These are phyloP conservation scores for Didymella glomerata DNA, from an alignment of 2,329 filamentous ascomycete species.

Conservation along the genomic window DNA sequence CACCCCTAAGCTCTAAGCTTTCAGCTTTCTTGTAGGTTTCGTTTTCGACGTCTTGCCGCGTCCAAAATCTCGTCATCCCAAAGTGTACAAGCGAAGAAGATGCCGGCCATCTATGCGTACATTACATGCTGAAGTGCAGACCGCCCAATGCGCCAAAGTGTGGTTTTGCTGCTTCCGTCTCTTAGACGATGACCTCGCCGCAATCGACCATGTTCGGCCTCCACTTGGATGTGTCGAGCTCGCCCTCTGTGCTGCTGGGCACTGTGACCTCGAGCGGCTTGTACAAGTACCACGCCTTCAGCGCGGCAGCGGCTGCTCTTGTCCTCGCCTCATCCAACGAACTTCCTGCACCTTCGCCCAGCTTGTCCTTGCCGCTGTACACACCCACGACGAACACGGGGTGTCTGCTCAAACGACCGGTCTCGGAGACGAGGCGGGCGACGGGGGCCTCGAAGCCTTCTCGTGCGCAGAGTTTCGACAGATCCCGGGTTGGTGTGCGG, in stretches of 20 bases:
- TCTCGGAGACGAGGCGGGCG: slow-evolving; percentile 88
- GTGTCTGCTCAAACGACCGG: slow-evolving; percentile 81
- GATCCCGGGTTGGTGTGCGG: slow-evolving; percentile 81
- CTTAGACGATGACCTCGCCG: slow-evolving; percentile 63
- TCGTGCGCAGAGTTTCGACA: slow-evolving; percentile 81
- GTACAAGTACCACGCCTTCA: slow-evolving; percentile 98
- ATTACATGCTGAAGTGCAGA: not conserved
- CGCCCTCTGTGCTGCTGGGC: slow-evolving; percentile 59
- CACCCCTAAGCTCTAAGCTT: too few species aligned
- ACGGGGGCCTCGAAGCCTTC: slow-evolving; percentile 90
- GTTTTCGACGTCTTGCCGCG: too few species aligned
- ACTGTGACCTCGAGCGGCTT: slow-evolving; percentile 69
- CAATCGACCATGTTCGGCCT: slow-evolving; percentile 65
- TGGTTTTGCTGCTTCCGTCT: not conserved
- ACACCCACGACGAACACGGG: slow-evolving; percentile 95
- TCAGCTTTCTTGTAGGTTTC: too few species aligned
- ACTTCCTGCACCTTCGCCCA: slow-evolving; percentile 86
- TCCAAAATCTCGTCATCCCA: not conserved
- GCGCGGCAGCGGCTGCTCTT: slow-evolving; percentile 81
- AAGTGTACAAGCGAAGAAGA: not conserved
- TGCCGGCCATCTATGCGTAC: not conserved
- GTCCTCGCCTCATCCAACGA: slow-evolving; percentile 79
- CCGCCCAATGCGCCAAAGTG: not conserved
- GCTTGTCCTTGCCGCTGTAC: slow-evolving; percentile 87
- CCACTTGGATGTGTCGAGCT: slow-evolving; percentile 54